These are phyloP conservation scores for Camellia sinensis DNA, from an alignment of 148 eudicot genomes.

Conservation along the genomic window DNA sequence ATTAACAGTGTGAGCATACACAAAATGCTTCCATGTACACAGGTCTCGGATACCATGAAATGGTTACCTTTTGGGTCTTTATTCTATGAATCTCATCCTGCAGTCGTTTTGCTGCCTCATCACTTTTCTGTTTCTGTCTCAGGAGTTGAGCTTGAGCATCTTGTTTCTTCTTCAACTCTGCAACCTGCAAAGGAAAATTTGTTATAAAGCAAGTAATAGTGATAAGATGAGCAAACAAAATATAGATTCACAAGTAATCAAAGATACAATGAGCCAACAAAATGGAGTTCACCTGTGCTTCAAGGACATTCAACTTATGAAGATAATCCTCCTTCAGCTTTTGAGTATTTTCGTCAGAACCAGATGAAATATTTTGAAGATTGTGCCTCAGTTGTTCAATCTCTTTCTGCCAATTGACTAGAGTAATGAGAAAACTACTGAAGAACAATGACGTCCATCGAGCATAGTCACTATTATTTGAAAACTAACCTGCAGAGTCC, in stretches of 20 bases:
- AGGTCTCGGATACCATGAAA: background rate
- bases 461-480: background rate
- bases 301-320: constrained; percentile 81
- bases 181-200: constrained; percentile 48
- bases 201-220: background rate
- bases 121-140: constrained; percentile 92
- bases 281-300: constrained; percentile 60
- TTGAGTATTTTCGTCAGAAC: constrained; percentile 74
- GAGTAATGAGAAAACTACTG: constrained; percentile 12
- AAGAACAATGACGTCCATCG: background rate
- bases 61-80: constrained; percentile 82
- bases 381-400: constrained; percentile 78
- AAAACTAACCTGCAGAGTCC: constrained; percentile 61
- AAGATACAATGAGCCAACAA: background rate
- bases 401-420: constrained; percentile 61
- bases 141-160: constrained; percentile 94
- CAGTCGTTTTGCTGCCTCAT: constrained; percentile 87
- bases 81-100: constrained; percentile 97
- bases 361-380: constrained; percentile 65
- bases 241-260: background rate
- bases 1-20: background rate
- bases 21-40: background rate
- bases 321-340: constrained; percentile 91
- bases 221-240: background rate
- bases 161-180: constrained; percentile 87